Evolutionary conservation across 2,329 filamentous ascomycete genomes (phyloP), one percentile per base, ranked within the genome.

Genomic region (Chaetothyriales sp.): DNA sequence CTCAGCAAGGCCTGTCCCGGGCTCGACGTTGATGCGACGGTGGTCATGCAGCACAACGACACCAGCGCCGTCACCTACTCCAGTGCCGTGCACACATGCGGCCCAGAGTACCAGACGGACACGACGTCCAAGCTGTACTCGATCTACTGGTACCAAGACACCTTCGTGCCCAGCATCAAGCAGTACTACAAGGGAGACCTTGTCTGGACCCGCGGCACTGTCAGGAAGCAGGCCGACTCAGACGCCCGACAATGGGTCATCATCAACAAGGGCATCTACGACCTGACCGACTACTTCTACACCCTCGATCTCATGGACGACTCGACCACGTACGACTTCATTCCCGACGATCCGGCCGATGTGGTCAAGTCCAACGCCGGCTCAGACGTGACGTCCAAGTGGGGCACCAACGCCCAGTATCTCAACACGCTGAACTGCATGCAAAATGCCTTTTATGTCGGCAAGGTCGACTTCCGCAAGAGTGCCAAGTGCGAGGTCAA

Each of bases 251-350:
- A 78, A 63, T 97, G 92, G 89, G 83, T 86, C 57, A 83, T 85
- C 51, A 80, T 94, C 55, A 74, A 87, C 28, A 74, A 82, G 50
- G 77, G 77, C 49, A 75, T 98, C 18, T 97, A 92, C 65, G 94
- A 98, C 65, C 69, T 98, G 50, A 94, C 87, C 0, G 80, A 97
- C 66, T 98, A 98, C 70, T 90, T 89, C 68, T 75, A 88, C 64
- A 95, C 89, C 0, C 69, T 82, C 44, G 71, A 83, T 7, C 58
- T 73, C 18, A 72, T 76, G 62, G 74, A 82, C 58, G 72, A 81
- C 51, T 61, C 73, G 4, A 63, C 69, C 0, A 64, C 66, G 0
- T 94, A 86, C 69, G 67, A 76, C 8, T 97, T 94, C 69, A 73
- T 98, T 28, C 82, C 92, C 55, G 59, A 65, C 1, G 75, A 78